Conservation (phyloP, 805 yeast genomes). For the Groenewaldozyma salmanticensis region DNA sequence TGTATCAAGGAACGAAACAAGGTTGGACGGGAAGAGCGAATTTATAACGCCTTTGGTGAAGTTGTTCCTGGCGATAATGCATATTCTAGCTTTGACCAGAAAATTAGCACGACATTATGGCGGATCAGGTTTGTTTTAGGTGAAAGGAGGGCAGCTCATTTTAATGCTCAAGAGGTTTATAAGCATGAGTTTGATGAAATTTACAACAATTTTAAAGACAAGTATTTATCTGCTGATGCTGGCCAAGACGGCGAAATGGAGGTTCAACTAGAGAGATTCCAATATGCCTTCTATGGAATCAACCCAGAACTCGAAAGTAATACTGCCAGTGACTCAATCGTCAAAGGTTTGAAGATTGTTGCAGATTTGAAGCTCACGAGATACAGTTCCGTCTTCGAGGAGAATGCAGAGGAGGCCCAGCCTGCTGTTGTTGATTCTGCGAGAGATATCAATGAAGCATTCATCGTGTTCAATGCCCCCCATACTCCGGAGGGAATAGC, state of each 20-base stretch:
- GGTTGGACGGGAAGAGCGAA: conserved; percentile 62
- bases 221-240: conserved; percentile 47
- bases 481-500: conserved; percentile 31
- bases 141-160: conserved; percentile 71
- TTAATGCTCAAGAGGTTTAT: conserved; percentile 43
- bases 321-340: conserved; percentile 47
- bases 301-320: conserved; percentile 56
- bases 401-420: conserved; percentile 6
- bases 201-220: conserved; percentile 45
- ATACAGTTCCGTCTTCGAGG: conserved; percentile 25
- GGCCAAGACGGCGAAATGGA: conserved; percentile 50
- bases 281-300: conserved; percentile 77
- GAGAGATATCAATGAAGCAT: conserved; percentile 36
- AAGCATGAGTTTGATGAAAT: conserved; percentile 37
- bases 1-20: conserved; percentile 76
- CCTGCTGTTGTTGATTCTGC: conserved; percentile 12
- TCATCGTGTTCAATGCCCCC: conserved; percentile 38
- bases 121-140: conserved; percentile 77
- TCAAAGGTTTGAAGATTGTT: conserved; percentile 57
- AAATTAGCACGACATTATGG: conserved; percentile 56
- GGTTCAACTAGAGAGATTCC: conserved; percentile 68
- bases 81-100: conserved; percentile 30
- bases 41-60: conserved; percentile 34
- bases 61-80: conserved; percentile 26
- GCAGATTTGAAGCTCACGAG: conserved; percentile 59